These are phyloP conservation scores for Bolboschoenoplectus hybrid DNA, from an alignment of 202 grass and related monocot genomes.

Conservation along the genomic window DNA sequence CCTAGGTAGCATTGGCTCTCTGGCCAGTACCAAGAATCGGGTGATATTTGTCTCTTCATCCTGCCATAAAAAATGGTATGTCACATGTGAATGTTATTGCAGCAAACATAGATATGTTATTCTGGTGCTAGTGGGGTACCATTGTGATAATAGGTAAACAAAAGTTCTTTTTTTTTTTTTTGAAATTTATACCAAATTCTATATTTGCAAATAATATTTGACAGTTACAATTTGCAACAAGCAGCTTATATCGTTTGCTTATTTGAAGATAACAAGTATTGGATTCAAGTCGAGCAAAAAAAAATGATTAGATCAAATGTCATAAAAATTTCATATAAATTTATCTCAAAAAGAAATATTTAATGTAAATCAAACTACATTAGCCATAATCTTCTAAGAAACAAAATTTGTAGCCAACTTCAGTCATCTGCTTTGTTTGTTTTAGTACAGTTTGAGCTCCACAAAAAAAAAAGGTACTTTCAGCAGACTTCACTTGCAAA, in stretches of 20 bases:
- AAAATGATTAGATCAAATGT: slow-evolving; percentile 1
- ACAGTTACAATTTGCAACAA: not conserved
- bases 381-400: not conserved
- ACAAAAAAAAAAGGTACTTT: not conserved
- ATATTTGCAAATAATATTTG: not conserved
- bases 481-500: not conserved
- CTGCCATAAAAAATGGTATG: slow-evolving; percentile 37
- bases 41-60: slow-evolving; percentile 53
- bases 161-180: not conserved
- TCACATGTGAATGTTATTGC: not conserved
- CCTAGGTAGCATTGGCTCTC: slow-evolving; percentile 48
- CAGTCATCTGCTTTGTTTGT: not conserved
- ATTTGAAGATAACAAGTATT: not conserved
- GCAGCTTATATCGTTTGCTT: not conserved
- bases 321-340: not conserved
- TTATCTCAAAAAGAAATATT: not conserved
- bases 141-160: not conserved
- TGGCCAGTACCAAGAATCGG: slow-evolving; percentile 56
- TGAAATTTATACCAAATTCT: not conserved
- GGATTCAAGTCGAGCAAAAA: not conserved
- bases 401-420: slow-evolving; percentile 23
- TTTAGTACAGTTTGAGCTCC: not conserved
- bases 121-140: not conserved
- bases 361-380: not conserved
- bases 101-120: not conserved